Evolutionary conservation across 1,139 yeast species (phyloP), one percentile per base, ranked within the genome.

Genomic region (Candida sp.): DNA sequence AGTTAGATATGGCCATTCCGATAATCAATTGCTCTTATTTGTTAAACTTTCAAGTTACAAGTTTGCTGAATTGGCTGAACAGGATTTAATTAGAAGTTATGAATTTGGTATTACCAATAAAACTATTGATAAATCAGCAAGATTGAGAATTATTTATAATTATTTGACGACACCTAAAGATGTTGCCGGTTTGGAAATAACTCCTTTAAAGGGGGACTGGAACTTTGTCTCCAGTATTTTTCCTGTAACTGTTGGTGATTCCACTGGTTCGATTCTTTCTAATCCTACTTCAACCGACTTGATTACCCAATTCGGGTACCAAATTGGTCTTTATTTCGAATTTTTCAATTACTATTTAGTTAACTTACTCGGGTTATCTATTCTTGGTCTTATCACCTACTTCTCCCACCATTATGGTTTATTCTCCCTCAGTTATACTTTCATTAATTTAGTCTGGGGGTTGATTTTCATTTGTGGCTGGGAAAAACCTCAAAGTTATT

Each of bases 241-340:
- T 41, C 95, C 96, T 2, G 70, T 87, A 12, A 11, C 7, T 25
- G 9, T 7, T 7, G 29, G 11, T 7, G 11, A 7, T 25, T 25
- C 29, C n/a, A n/a, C n/a, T n/a, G n/a, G n/a, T n/a, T n/a, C n/a
- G n/a, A n/a, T n/a, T n/a, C n/a, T n/a, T n/a, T n/a, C 80, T 49
- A 75, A 77, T 46, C 42, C 62, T 1, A 40, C 58, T 1, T 45
- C 60, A n/a, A 52, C 52, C 22, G 63, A 67, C 36, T 68, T 63
- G 44, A 52, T 61, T 36, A 50, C 51, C 44, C 50, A 57, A 36
- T 83, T 80, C 53, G 93, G 95, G 36, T 79, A 80, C 34, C 74
- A 77, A 51, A 75, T 82, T 40, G 93, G 95, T 1, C 65, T 90
- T 46, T 90, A 90, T 64, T 89, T 89, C 64, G 87, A 84, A 39